A percentile compares a stretch with the other conserved stretches of the same genome.
These are phyloP conservation scores for Trypanosoma vivax DNA, from an alignment of 208 protist species.

Conservation along the genomic window DNA sequence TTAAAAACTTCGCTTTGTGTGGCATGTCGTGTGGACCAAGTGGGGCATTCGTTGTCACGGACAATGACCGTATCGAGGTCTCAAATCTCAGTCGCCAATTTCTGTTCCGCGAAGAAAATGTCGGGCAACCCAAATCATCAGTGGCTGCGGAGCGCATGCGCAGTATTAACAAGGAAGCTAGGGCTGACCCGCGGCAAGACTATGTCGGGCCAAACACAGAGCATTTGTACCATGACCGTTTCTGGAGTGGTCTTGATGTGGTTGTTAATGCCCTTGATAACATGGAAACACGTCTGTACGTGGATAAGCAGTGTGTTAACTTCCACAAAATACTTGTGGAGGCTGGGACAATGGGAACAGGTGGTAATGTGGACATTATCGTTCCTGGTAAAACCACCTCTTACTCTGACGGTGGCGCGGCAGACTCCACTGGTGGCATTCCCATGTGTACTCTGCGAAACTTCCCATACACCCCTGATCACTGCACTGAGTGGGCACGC, in stretches of 20 bases:
- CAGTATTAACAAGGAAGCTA: conserved; percentile 93
- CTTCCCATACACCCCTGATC: conserved; percentile 99
- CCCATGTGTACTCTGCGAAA: conserved; percentile 99
- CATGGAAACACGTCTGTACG: conserved; percentile 94
- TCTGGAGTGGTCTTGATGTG: conserved; percentile 93
- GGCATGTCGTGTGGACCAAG: conserved; percentile 87
- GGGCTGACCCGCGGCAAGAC: conserved; percentile 77
- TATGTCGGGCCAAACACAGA: conserved; percentile 95
- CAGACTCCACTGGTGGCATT: conserved; percentile 95
- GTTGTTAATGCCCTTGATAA: conserved; percentile 99
- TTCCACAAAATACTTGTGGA: conserved; percentile 98
- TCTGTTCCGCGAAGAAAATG: conserved; percentile 97
- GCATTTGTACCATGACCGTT: conserved; percentile 93
- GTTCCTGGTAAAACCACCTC: conserved; percentile 96
- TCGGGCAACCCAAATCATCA: conserved; percentile 94
- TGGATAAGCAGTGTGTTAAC: conserved; percentile 93
- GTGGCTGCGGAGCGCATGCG: conserved; percentile 88
- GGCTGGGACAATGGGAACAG: conserved; percentile 98
- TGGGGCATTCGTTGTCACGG: conserved; percentile 93
- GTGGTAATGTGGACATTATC: conserved; percentile 97
- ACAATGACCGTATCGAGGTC: conserved; percentile 99
- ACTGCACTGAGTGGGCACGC: conserved; percentile 96
- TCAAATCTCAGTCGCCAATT: conserved; percentile 99
- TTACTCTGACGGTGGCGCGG: conserved; percentile 95
- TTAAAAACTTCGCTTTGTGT: conserved; percentile 99